phyloP scores from a whole-genome alignment of 768 basidiomycete species.

The Mrakia gelida region DNA sequence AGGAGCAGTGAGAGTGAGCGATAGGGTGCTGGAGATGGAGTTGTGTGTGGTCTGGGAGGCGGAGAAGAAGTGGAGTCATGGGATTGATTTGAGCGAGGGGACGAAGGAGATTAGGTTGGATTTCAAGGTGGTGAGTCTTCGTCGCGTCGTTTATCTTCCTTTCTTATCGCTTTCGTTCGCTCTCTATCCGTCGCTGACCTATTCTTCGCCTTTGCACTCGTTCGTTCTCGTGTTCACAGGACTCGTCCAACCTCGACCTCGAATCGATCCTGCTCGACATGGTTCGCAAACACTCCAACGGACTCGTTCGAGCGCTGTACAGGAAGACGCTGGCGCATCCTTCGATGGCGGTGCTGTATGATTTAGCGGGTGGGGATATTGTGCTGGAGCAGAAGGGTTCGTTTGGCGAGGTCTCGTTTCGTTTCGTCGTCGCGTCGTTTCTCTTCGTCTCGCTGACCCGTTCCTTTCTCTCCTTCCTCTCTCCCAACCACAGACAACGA shows the following conservation, averaged over 20 bases:
- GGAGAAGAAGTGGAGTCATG: conserved; percentile 60
- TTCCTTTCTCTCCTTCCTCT: neutral
- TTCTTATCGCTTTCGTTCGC: neutral
- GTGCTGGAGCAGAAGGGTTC: conserved; percentile 21
- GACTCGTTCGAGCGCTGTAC: conserved; percentile 14
- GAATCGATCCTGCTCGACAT: conserved; percentile 14
- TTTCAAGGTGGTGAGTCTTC: conserved; percentile 57
- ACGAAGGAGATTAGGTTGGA: conserved; percentile 47
- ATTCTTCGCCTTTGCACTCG: neutral
- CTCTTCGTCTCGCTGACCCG: neutral
- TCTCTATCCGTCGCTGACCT: neutral
- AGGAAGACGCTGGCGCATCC: conserved; percentile 5
- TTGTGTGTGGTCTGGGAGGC: conserved; percentile 78
- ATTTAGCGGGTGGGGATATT: conserved; percentile 23
- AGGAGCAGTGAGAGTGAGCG: conserved; percentile 50
- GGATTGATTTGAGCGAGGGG: conserved; percentile 53
- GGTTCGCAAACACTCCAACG: conserved; percentile 24
- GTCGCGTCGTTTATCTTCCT: too few species aligned
- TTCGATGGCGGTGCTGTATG: neutral
- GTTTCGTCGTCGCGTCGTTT: neutral
- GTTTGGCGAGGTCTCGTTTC: neutral
- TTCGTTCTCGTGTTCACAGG: neutral
- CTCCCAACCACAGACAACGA: conserved; percentile 41
- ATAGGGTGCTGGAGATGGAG: conserved; percentile 65
- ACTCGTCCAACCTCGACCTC: conserved; percentile 28